Percentiles rank a stretch among this genome's conserved stretches.
These are phyloP conservation scores for Coelastrella sp. DNA, from an alignment of 139 green algal genomes.

Conservation along the genomic window DNA sequence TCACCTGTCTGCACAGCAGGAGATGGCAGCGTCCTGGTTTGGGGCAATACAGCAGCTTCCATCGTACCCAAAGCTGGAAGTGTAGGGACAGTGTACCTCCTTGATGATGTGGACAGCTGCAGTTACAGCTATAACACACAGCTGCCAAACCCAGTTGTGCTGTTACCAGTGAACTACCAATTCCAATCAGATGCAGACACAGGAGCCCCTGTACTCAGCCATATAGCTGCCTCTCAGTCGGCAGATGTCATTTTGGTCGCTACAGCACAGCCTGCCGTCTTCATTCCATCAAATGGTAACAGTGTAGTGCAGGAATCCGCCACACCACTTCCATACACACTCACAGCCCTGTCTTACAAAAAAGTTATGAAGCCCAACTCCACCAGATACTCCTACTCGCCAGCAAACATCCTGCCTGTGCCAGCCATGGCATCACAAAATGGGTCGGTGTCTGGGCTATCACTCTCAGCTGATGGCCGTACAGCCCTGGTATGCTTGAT, in stretches of 20 bases:
- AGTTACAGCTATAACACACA: background rate
- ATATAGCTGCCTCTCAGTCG: background rate
- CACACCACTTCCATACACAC: background rate
- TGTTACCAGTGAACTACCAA: conserved; percentile 1
- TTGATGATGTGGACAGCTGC: background rate
- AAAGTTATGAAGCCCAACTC: background rate
- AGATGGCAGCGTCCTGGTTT: background rate
- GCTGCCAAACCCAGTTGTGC: background rate
- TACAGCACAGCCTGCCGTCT: background rate
- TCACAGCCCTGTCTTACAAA: background rate
- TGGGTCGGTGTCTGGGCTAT: background rate
- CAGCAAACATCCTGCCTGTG: background rate
- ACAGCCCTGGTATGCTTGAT: conserved; percentile 26
- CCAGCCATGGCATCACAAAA: background rate
- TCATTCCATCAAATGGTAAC: background rate
- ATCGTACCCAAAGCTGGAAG: background rate
- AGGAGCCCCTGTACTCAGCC: background rate
- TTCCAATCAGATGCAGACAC: background rate
- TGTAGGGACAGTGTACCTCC: conserved; percentile 1
- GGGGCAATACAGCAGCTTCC: background rate
- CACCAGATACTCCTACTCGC: background rate
- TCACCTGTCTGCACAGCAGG: background rate
- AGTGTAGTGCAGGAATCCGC: background rate
- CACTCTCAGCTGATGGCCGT: background rate
- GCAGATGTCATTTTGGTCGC: background rate